phyloP scores from a whole-genome alignment of 2,329 filamentous ascomycete genomes.

The Xylariaceae sp. region DNA sequence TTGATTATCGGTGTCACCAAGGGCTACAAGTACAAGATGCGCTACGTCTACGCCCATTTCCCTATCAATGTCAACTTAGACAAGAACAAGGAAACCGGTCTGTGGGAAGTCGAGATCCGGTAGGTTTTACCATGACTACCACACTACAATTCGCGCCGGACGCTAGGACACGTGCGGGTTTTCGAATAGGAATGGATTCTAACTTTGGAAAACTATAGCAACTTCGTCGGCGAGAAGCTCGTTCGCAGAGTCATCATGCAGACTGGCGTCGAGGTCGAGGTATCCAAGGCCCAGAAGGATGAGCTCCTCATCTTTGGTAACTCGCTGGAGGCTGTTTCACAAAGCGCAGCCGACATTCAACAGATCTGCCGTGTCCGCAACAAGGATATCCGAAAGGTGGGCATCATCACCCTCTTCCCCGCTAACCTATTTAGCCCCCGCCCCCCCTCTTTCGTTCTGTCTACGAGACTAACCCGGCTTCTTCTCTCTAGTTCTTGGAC shows the following conservation, averaged over 20 bases:
- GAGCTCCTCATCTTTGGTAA: constrained; percentile 91
- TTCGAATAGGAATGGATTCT: constrained; percentile 23
- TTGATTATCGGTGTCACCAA: constrained; percentile 96
- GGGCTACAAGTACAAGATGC: constrained; percentile 99
- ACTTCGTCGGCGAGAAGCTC: constrained; percentile 99
- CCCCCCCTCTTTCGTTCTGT: background rate
- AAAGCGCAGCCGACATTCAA: constrained; percentile 98
- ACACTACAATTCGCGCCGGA: constrained; percentile 4
- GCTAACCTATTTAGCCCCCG: background rate
- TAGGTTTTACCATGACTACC: constrained; percentile 42
- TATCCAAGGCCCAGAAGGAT: constrained; percentile 93
- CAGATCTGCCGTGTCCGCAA: constrained; percentile 99
- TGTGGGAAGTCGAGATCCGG: constrained; percentile 94
- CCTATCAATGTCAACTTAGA: constrained; percentile 99
- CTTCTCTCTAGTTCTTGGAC: constrained; percentile 77
- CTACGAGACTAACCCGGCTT: constrained; percentile 22
- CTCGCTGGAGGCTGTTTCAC: constrained; percentile 94
- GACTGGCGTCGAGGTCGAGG: constrained; percentile 81
- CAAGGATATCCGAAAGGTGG: constrained; percentile 99
- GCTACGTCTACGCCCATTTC: constrained; percentile 99
- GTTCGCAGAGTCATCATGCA: constrained; percentile 88
- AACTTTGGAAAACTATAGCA: constrained; percentile 48
- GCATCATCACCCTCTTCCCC: constrained; percentile 2
- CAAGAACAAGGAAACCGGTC: constrained; percentile 86
- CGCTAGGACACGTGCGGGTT: constrained; percentile 13